phyloP scores from a whole-genome alignment of 345 rosid species.

The Xanthoceras sorbifolium region DNA sequence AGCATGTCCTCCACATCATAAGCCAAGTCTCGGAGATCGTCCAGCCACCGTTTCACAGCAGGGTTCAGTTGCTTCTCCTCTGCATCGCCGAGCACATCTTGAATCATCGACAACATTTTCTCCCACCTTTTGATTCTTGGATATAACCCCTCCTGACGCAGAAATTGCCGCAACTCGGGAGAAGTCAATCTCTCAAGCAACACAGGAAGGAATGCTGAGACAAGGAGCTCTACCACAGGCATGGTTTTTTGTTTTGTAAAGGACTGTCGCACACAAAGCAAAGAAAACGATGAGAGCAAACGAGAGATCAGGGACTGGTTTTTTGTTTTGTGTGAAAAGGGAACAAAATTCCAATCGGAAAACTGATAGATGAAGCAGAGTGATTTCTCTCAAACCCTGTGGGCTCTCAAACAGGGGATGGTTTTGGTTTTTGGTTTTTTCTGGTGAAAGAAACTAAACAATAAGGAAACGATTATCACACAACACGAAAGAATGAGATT shows the following conservation, averaged over 20 bases:
- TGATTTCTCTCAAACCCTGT: too few relatives aligned
- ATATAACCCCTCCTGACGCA: background rate
- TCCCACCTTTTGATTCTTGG: background rate
- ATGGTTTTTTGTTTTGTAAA: background rate
- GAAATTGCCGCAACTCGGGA: background rate
- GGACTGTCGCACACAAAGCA: background rate
- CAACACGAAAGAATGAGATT: too few relatives aligned
- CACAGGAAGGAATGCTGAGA: background rate
- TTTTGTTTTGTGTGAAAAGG: background rate
- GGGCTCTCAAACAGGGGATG: too few relatives aligned
- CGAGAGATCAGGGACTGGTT: background rate
- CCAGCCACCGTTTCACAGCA: conserved; percentile 7
- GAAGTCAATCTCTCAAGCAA: background rate
- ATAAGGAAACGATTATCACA: too few relatives aligned
- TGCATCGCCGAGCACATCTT: background rate
- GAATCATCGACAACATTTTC: background rate
- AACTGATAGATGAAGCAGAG: background rate
- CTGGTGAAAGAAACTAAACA: too few relatives aligned
- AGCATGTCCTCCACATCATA: conserved; percentile 21
- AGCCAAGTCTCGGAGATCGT: conserved; percentile 1
- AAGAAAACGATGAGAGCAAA: background rate
- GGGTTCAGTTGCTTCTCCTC: background rate
- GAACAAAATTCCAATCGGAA: background rate
- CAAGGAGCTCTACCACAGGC: background rate
- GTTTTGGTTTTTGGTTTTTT: too few relatives aligned